phyloP scores from a whole-genome alignment of 495 filamentous ascomycete species.

The Penicillium cataractarum region DNA sequence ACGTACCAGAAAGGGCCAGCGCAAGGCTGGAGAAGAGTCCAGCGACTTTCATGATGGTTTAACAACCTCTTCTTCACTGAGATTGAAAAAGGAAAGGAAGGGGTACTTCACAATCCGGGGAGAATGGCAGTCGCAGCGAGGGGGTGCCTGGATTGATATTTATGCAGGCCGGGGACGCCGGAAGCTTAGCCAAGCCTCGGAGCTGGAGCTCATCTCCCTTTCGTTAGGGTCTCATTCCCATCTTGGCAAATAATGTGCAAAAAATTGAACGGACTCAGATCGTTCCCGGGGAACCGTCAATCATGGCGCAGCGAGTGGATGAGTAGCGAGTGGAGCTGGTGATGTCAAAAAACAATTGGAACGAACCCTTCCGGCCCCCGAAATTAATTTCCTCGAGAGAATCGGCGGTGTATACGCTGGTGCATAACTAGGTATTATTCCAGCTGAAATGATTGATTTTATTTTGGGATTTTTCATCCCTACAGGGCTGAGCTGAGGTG shows the following conservation, averaged over 20 bases:
- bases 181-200: conserved; percentile 30
- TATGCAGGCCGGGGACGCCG: conserved; percentile 29
- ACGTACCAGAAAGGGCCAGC: conserved; percentile 40
- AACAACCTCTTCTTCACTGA: background rate
- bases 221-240: background rate
- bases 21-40: conserved; percentile 26
- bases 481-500: conserved; percentile 6
- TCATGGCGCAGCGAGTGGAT: conserved; percentile 22
- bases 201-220: background rate
- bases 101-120: background rate
- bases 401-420: background rate
- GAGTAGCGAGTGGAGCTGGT: conserved; percentile 19
- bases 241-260: background rate
- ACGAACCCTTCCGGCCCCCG: conserved; percentile 6
- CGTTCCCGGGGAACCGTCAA: conserved; percentile 19
- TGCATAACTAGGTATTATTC: background rate
- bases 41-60: conserved; percentile 30
- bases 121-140: background rate
- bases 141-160: conserved; percentile 25
- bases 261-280: background rate
- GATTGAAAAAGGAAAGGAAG: background rate
- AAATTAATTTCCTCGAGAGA: too few species aligned
- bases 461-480: background rate
- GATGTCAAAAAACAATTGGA: conserved; percentile 22
- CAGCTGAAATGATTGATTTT: background rate